These are phyloP conservation scores for Chlamydomonas eustigma DNA, from an alignment of 139 green algal genomes.

Conservation along the genomic window DNA sequence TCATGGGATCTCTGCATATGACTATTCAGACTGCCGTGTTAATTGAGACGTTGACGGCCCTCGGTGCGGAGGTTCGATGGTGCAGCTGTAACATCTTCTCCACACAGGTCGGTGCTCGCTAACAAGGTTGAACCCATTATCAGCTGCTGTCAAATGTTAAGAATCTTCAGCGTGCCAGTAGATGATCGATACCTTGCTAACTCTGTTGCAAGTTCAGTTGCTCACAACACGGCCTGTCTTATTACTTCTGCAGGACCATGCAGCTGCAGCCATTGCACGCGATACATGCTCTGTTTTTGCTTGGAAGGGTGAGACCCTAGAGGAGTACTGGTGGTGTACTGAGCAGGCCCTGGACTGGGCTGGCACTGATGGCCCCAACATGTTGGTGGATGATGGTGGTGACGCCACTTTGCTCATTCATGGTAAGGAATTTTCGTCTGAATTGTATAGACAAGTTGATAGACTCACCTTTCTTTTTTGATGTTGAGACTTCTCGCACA, in stretches of 20 bases:
- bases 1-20: conserved; percentile 98
- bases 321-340: conserved; percentile 99
- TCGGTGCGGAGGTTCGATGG: conserved; percentile 96
- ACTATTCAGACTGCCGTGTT: conserved; percentile 99
- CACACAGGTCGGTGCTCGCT: no score
- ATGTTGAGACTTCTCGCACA: no score
- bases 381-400: conserved; percentile 98
- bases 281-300: conserved; percentile 95
- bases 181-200: no score
- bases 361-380: conserved; percentile 76
- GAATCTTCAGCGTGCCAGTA: no score
- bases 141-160: no score
- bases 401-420: conserved; percentile 99
- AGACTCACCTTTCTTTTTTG: no score
- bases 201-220: background rate
- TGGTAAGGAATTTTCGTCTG: no score
- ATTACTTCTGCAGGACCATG: conserved; percentile 83
- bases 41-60: conserved; percentile 94
- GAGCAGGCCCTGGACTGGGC: conserved; percentile 90
- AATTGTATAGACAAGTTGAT: no score
- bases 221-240: background rate
- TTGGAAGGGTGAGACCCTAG: conserved; percentile 99
- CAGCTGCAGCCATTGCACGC: conserved; percentile 92
- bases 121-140: no score
- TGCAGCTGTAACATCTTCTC: conserved; percentile 99